These are phyloP conservation scores for Hibiscus syriacus DNA, from an alignment of 345 rosid species.

Conservation along the genomic window DNA sequence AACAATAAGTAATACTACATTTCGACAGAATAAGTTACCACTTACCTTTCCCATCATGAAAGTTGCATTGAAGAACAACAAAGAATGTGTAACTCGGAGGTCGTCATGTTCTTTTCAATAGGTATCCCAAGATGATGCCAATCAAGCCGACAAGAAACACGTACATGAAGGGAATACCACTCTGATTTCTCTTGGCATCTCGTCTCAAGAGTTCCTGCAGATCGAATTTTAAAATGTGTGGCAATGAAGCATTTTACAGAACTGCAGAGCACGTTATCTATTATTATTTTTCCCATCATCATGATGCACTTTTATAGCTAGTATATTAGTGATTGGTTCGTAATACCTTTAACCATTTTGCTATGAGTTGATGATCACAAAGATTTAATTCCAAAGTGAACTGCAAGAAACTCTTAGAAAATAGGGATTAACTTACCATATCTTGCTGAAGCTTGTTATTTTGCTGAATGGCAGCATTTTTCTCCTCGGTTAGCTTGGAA, in stretches of 20 bases:
- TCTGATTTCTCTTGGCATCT: slow-evolving; percentile 29
- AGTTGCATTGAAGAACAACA: not conserved
- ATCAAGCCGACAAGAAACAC: slow-evolving; percentile 59
- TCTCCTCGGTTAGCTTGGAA: slow-evolving; percentile 59
- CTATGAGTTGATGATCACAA: not conserved
- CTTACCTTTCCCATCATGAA: slow-evolving; percentile 4
- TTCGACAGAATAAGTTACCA: slow-evolving; percentile 12
- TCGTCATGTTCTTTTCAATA: slow-evolving; percentile 52
- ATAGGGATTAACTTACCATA: slow-evolving; percentile 39
- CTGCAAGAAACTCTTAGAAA: not conserved
- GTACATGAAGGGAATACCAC: slow-evolving; percentile 41
- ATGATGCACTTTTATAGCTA: not conserved
- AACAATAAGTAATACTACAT: slow-evolving; percentile 12
- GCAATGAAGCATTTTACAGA: not conserved
- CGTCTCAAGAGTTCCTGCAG: slow-evolving; percentile 63
- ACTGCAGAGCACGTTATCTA: no score
- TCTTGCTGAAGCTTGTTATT: slow-evolving; percentile 59
- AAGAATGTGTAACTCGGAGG: not conserved
- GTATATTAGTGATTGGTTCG: not conserved
- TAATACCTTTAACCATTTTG: not conserved
- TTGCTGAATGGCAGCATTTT: slow-evolving; percentile 45
- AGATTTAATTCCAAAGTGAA: not conserved
- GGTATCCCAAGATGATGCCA: slow-evolving; percentile 67
- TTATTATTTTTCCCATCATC: not conserved
- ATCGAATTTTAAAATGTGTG: not conserved